Base-by-base conservation (phyloP, 768 basidiomycete species). In the Neoboletus magnificus region DNA sequence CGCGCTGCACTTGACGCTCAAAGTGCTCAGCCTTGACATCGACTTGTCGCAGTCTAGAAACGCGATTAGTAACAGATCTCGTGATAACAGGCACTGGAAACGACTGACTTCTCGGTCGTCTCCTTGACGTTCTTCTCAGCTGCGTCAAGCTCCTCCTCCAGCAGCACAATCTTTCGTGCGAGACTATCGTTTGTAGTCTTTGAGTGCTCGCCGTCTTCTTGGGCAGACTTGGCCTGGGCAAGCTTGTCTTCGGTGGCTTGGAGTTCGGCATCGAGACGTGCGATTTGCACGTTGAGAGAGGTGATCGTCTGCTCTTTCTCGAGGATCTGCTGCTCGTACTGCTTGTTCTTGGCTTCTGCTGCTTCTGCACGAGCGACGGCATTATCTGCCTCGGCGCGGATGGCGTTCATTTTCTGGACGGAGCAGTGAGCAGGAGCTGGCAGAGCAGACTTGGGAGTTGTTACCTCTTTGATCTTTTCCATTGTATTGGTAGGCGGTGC, bases 11-110 rank as follows among this genome's bases (percentile, higher is more conserved):
- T 69, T 95, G 91, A 47, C 94, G 85, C 75, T 98, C 96, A 70
- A 92, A 97, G 76, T 98, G 93, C 73, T 99, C 97, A 11, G 96
- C 96, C 78, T 98, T 99, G 74, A 98, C 89, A 69, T 99, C 97
- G 54, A 96, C 93, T 68, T 96, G 92, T 59, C 96, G 81, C 64
- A 99, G 80, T 73, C 96, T 98, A 64, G 41, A 29, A 27, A 18
- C 51, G 52, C 54, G 57, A 63, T 66, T 55, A 66, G 61, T 16
- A 35, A 55, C 50, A 44, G 57, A 65, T 60, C 51, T 42, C 32
- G 36, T 5, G 65, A 62, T 59, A 42, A 51, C 27, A 22, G 20
- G 32, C 10, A 23, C 48, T 4, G 23, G 48, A 55, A 33, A 40
- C 16, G 36, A 83, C 91, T 66, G 69, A 97, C 96, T 93, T 96